phyloP scores from a whole-genome alignment of 2,329 filamentous ascomycete genomes.

The Aspergillus glaucus region DNA sequence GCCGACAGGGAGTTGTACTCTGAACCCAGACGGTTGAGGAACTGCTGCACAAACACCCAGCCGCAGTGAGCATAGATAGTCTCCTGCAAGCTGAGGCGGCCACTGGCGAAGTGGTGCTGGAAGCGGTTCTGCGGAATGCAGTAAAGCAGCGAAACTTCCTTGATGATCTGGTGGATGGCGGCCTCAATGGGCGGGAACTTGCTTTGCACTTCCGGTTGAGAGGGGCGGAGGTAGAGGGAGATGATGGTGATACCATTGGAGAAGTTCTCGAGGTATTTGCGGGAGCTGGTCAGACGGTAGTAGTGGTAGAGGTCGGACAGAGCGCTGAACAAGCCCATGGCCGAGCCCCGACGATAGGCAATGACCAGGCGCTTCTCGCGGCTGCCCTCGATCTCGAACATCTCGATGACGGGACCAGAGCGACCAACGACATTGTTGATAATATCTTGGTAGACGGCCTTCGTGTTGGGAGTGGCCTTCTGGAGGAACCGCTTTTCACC shows the following conservation, averaged over 20 bases:
- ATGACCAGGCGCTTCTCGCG: constrained; percentile 91
- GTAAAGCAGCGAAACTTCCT: constrained; percentile 94
- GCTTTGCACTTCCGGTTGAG: constrained; percentile 49
- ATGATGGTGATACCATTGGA: constrained; percentile 97
- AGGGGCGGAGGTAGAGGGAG: constrained; percentile 83
- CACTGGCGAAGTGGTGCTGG: constrained; percentile 78
- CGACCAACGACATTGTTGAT: constrained; percentile 77
- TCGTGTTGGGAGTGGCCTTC: constrained; percentile 94
- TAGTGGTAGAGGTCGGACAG: constrained; percentile 96
- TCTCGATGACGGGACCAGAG: constrained; percentile 92
- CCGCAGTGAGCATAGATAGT: constrained; percentile 96
- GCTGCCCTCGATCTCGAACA: constrained; percentile 88
- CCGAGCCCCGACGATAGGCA: constrained; percentile 88
- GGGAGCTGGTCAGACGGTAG: constrained; percentile 90
- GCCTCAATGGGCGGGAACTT: constrained; percentile 77
- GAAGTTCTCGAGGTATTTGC: constrained; percentile 98
- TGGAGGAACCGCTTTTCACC: constrained; percentile 90
- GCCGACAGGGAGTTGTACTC: constrained; percentile 85
- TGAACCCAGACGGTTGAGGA: constrained; percentile 86
- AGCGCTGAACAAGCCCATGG: constrained; percentile 88
- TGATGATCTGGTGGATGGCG: constrained; percentile 97
- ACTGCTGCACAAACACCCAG: constrained; percentile 97
- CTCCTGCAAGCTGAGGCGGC: constrained; percentile 86
- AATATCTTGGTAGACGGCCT: constrained; percentile 90
- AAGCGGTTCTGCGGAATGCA: constrained; percentile 97